These are phyloP conservation scores for Rubia balearica DNA, from an alignment of 305 asterid species.

Conservation along the genomic window DNA sequence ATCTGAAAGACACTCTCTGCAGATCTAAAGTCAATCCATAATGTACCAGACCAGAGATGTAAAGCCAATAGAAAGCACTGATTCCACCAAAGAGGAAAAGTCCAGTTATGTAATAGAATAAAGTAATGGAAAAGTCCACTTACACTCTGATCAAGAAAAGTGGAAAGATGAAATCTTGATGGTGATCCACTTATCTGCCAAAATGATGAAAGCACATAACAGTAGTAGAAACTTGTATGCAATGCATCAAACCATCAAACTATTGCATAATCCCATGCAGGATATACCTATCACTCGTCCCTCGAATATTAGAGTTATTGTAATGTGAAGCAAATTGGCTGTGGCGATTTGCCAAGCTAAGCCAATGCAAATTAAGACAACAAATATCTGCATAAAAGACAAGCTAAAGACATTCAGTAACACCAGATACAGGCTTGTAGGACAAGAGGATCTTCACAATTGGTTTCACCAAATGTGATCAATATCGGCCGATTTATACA, in stretches of 20 bases:
- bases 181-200: conserved; percentile 8
- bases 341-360: conserved; percentile 16
- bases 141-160: conserved; percentile 7
- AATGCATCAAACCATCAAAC: not conserved
- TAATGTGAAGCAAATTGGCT: not conserved
- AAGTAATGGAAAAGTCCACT: not conserved
- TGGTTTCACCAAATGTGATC: conserved; percentile 51
- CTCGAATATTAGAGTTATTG: not conserved
- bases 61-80: not conserved
- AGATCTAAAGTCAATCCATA: not conserved
- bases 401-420: conserved; percentile 28
- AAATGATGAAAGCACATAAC: not conserved
- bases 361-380: conserved; percentile 24
- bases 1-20: not conserved
- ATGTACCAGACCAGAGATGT: not conserved
- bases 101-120: not conserved
- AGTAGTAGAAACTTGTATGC: not conserved
- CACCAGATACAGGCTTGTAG: conserved; percentile 26
- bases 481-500: conserved; percentile 40
- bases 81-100: not conserved
- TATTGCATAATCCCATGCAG: conserved; percentile 1
- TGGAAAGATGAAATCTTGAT: not conserved
- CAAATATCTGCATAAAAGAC: conserved; percentile 15
- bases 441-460: conserved; percentile 33
- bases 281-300: not conserved